phyloP scores from a whole-genome alignment of 257 asterid species.

The Hygrophila difformis region DNA sequence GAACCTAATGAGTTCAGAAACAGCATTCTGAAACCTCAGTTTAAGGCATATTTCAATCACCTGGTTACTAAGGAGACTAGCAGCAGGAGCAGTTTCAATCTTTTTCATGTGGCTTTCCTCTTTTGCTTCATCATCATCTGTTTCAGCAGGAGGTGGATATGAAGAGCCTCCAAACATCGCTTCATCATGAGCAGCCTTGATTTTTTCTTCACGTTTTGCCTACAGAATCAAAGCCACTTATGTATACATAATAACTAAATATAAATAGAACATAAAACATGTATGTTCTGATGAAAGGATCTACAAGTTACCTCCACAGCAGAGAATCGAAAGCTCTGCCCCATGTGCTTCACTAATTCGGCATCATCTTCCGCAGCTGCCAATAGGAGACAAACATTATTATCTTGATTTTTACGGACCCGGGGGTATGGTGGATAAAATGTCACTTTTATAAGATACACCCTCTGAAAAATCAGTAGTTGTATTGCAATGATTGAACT shows the following conservation, averaged over 20 bases:
- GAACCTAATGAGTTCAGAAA: too few species aligned
- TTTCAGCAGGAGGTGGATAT: constrained; percentile 26
- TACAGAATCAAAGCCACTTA: constrained; percentile 14
- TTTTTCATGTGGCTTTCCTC: constrained; percentile 12
- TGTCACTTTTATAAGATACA: too few species aligned
- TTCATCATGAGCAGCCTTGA: constrained; percentile 72
- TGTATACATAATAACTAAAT: too few species aligned
- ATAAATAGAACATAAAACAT: too few species aligned
- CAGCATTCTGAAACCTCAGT: not conserved
- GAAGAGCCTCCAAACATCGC: constrained; percentile 82
- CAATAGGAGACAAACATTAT: constrained; percentile 10
- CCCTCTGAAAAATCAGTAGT: too few species aligned
- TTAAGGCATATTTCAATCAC: constrained; percentile 31
- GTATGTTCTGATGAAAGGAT: too few species aligned
- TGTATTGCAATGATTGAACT: too few species aligned
- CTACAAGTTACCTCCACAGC: constrained; percentile 54
- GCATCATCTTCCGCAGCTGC: constrained; percentile 83
- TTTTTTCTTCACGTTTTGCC: constrained; percentile 63
- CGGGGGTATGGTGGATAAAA: too few species aligned
- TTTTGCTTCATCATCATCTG: constrained; percentile 31
- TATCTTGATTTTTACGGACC: not conserved
- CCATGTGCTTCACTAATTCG: constrained; percentile 57
- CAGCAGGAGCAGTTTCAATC: constrained; percentile 21
- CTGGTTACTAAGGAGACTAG: constrained; percentile 63
- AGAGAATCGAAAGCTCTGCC: constrained; percentile 80